phyloP scores from a whole-genome alignment of 2,329 filamentous ascomycete species.

The Alternaria sp. region DNA sequence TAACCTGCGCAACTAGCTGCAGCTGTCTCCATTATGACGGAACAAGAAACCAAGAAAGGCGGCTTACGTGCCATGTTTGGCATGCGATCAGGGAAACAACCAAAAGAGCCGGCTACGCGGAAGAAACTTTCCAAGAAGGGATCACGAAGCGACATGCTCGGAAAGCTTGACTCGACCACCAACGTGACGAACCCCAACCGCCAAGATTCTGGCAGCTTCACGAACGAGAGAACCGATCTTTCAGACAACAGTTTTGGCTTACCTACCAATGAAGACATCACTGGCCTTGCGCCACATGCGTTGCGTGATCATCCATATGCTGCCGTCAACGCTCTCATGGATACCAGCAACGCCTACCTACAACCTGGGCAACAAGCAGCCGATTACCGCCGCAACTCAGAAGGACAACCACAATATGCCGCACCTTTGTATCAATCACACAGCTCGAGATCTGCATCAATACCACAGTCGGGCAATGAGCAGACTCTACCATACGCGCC shows the following conservation, averaged over 20 bases:
- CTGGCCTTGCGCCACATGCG: constrained; percentile 6
- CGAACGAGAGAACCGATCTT: constrained; percentile 20
- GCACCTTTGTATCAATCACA: constrained; percentile 25
- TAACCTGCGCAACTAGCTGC: neutral
- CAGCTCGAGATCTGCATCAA: constrained; percentile 21
- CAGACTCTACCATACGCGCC: neutral
- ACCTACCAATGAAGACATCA: constrained; percentile 19
- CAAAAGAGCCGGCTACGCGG: constrained; percentile 22
- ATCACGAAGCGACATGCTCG: constrained; percentile 17
- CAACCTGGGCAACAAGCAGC: constrained; percentile 8
- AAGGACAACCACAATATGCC: constrained; percentile 30
- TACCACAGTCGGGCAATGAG: constrained; percentile 20
- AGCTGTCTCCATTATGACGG: constrained; percentile 20
- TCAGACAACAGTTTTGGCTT: constrained; percentile 8
- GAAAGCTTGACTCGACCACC: constrained; percentile 14
- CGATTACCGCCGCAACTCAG: constrained; percentile 35
- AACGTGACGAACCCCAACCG: constrained; percentile 18
- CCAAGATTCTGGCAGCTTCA: constrained; percentile 35
- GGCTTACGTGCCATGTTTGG: constrained; percentile 31
- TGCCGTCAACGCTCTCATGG: constrained; percentile 6
- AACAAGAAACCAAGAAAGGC: constrained; percentile 26
- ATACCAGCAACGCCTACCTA: neutral
- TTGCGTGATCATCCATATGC: constrained; percentile 30
- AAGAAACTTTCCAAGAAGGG: constrained; percentile 35
- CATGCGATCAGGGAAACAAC: constrained; percentile 18